Percentiles rank a stretch among this genome's conserved stretches.
These are phyloP conservation scores for Aspergillus sp. DNA, from an alignment of 2,329 filamentous ascomycete species.

Conservation along the genomic window DNA sequence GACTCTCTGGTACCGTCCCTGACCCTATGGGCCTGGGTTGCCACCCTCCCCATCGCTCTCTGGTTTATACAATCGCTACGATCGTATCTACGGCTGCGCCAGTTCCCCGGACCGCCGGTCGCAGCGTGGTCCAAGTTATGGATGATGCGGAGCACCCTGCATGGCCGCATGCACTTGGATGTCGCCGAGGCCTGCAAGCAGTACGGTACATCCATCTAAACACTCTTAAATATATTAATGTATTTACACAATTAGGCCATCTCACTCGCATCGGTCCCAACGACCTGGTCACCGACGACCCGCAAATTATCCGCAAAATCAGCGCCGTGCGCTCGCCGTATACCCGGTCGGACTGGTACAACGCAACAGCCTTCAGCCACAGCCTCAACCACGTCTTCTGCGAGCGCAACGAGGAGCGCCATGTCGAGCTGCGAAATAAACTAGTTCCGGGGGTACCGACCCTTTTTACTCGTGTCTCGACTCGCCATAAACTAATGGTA, in stretches of 20 bases:
- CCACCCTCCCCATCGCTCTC: not conserved
- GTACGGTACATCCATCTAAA: not conserved
- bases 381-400: not conserved
- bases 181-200: not conserved
- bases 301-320: not conserved
- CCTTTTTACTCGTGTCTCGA: too few species aligned
- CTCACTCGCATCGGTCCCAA: not conserved
- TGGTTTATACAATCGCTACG: not conserved
- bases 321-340: not conserved
- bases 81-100: not conserved
- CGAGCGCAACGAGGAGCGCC: not conserved
- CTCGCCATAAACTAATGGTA: not conserved
- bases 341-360: not conserved
- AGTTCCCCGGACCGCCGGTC: not conserved
- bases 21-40: not conserved
- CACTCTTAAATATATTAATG: too few species aligned
- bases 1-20: too few species aligned
- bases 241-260: not conserved
- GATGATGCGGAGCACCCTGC: not conserved
- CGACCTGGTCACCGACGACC: not conserved
- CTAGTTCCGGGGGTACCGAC: not conserved
- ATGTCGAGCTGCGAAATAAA: not conserved
- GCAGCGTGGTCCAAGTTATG: not conserved
- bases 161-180: slow-evolving; percentile 1
- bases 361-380: not conserved